Conservation (phyloP, 805 yeast genomes). For the Wickerhamiella cacticola region DNA sequence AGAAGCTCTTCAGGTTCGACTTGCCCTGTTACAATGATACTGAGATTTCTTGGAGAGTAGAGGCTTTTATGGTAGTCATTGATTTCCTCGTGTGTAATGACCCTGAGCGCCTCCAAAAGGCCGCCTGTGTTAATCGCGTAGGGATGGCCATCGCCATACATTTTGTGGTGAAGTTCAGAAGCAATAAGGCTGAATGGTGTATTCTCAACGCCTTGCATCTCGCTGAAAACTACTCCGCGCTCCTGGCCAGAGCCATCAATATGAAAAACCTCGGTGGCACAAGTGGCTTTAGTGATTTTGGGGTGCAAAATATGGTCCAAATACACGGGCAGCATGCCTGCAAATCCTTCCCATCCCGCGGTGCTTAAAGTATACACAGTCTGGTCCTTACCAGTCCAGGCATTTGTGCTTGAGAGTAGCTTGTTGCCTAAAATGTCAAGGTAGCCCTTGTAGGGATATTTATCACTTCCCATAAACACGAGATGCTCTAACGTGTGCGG, state of each 20-base stretch:
- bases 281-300: slow-evolving; percentile 78
- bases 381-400: slow-evolving; percentile 94
- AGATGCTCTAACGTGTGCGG: slow-evolving; percentile 95
- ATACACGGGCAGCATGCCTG: slow-evolving; percentile 70
- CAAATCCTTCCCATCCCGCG: slow-evolving; percentile 96
- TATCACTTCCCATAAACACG: slow-evolving; percentile 84
- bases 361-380: slow-evolving; percentile 84
- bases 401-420: slow-evolving; percentile 78
- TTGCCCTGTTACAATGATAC: slow-evolving; percentile 75
- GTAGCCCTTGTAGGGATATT: slow-evolving; percentile 83
- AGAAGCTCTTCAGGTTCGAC: slow-evolving; percentile 67
- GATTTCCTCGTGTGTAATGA: slow-evolving; percentile 60
- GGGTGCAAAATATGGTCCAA: slow-evolving; percentile 80
- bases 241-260: slow-evolving; percentile 84
- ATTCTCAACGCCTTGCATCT: slow-evolving; percentile 88
- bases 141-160: slow-evolving; percentile 48
- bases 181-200: slow-evolving; percentile 53
- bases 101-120: slow-evolving; percentile 59
- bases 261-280: slow-evolving; percentile 89
- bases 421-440: slow-evolving; percentile 77
- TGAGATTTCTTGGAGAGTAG: slow-evolving; percentile 75
- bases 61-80: slow-evolving; percentile 55
- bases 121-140: slow-evolving; percentile 95
- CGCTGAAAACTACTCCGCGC: slow-evolving; percentile 93
- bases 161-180: slow-evolving; percentile 22